These are phyloP conservation scores for Hordeum marinum DNA, from an alignment of 176 grass and related monocot species.

Conservation along the genomic window DNA sequence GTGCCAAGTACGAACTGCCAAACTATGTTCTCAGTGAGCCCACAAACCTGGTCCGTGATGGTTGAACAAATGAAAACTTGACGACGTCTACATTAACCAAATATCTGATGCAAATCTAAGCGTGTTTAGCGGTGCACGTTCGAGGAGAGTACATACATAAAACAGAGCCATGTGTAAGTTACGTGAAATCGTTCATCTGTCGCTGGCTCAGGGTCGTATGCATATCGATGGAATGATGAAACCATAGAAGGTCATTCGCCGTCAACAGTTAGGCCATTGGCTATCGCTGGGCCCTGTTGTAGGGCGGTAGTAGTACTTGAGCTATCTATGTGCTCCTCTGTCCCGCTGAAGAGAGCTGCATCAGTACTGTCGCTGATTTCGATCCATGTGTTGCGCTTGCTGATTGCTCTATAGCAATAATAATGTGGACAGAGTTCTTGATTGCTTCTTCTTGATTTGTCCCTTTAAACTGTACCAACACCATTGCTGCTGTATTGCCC, in stretches of 20 bases:
- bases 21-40: slow-evolving; percentile 88
- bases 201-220: not conserved
- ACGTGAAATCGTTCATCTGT: slow-evolving; percentile 8
- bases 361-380: not conserved
- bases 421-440: not conserved
- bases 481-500: not conserved
- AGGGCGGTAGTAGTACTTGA: not conserved
- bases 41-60: slow-evolving; percentile 69
- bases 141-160: not conserved
- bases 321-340: not conserved
- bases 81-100: not conserved
- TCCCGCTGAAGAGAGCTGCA: not conserved
- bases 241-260: not conserved
- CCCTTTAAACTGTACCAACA: not conserved
- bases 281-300: no score
- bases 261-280: no score
- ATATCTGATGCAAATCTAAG: not conserved
- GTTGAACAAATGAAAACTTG: slow-evolving; percentile 18
- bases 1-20: slow-evolving; percentile 86
- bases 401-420: not conserved
- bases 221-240: no score
- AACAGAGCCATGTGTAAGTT: slow-evolving; percentile 11
- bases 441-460: not conserved
- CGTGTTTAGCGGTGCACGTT: not conserved
- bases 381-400: not conserved